These are phyloP conservation scores for Yamadazyma friedrichii DNA, from an alignment of 1,139 yeast genomes.

Conservation along the genomic window DNA sequence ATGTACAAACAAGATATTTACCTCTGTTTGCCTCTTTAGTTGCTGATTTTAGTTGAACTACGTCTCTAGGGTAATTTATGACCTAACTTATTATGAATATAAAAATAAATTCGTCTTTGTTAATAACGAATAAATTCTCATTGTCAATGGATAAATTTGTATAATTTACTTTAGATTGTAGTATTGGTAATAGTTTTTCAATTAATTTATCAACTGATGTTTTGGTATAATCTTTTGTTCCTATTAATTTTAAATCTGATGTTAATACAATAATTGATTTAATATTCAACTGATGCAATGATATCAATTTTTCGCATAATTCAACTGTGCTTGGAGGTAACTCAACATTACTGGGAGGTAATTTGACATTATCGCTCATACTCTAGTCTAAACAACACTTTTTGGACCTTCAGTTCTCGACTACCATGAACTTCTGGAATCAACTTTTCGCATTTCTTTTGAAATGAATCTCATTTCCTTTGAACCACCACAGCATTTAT, in stretches of 20 bases:
- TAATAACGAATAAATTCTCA: slow-evolving; percentile 8
- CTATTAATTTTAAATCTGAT: slow-evolving; percentile 2
- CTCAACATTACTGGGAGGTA: not conserved
- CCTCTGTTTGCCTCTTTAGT: not conserved
- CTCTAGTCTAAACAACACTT: too few relatives aligned
- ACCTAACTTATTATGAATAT: slow-evolving; percentile 7
- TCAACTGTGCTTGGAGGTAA: slow-evolving; percentile 1
- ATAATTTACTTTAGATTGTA: slow-evolving; percentile 10
- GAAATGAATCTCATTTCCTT: too few relatives aligned
- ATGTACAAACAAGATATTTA: not conserved
- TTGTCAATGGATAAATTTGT: slow-evolving; percentile 9
- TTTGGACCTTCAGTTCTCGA: too few relatives aligned
- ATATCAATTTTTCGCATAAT: slow-evolving; percentile 3
- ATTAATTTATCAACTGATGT: not conserved
- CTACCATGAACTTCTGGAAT: too few relatives aligned
- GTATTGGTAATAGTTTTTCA: slow-evolving; percentile 8
- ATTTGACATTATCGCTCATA: too few relatives aligned
- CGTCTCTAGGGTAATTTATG: too few relatives aligned
- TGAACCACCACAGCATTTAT: too few relatives aligned
- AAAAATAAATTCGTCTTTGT: slow-evolving; percentile 11
- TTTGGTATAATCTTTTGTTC: not conserved
- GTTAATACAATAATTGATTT: slow-evolving; percentile 4
- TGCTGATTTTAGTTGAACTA: too few relatives aligned
- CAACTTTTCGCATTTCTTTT: too few relatives aligned
- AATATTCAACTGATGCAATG: slow-evolving; percentile 4